Evolutionary conservation across 2,329 filamentous ascomycete species (phyloP).

Genomic region (Colletotrichum sp.): DNA sequence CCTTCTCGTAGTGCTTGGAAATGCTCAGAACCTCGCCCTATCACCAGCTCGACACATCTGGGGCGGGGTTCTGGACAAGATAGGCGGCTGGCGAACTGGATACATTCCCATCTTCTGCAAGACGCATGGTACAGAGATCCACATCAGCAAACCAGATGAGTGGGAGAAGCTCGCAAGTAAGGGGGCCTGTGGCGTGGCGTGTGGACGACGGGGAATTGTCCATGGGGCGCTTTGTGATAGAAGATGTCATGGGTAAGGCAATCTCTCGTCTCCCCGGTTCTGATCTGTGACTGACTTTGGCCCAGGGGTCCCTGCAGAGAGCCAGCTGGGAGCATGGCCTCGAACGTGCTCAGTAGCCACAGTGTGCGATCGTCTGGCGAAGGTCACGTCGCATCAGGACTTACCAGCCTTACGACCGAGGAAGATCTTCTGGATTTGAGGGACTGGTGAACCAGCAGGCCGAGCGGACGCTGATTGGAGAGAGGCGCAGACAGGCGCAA

Average conservation of each 20-base stretch:
- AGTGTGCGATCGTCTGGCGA: background rate
- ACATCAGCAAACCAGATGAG: conserved; percentile 56
- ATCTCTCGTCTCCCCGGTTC: background rate
- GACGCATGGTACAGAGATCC: conserved; percentile 57
- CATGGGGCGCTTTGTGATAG: background rate
- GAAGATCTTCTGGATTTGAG: background rate
- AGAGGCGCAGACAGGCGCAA: background rate
- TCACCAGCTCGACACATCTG: conserved; percentile 44
- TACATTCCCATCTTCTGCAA: conserved; percentile 68
- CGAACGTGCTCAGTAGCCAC: background rate
- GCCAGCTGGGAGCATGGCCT: background rate
- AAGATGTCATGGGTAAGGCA: background rate
- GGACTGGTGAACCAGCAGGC: background rate
- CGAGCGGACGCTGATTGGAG: background rate
- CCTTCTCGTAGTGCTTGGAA: conserved; percentile 87
- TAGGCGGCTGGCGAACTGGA: conserved; percentile 38
- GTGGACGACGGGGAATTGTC: background rate
- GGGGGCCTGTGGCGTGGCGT: background rate
- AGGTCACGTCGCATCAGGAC: background rate
- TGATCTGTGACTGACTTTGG: background rate
- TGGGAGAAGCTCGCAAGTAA: conserved; percentile 43
- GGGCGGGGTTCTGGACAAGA: conserved; percentile 50
- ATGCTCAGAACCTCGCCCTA: conserved; percentile 57
- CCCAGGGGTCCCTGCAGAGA: background rate
- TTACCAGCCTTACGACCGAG: background rate